Evolutionary conservation across 2,329 filamentous ascomycete species (phyloP), one percentile per base, ranked within the genome.

Genomic region (Pseudogymnoascus sp.): DNA sequence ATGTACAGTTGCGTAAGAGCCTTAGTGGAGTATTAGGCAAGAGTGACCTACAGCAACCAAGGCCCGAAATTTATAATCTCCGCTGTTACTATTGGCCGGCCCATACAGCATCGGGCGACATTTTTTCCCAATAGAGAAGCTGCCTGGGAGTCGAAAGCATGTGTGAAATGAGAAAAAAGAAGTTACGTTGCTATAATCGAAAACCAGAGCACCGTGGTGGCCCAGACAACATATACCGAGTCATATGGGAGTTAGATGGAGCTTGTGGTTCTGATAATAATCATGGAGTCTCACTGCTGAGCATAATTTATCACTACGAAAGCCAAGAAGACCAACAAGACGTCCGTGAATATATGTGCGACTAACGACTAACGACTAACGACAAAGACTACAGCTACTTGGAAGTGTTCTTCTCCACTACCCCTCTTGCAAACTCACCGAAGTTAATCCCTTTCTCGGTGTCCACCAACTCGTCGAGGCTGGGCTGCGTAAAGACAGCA

Each of bases 401-500:
- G 6, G 70, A 68, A 25, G 72, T 73, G 64, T 74, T 74, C 67
- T 73, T 73, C 65, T 69, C 72, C 12, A 74, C 72, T 18, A 74
- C 68, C 1, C 73, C 72, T 56, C 72, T 70, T 28, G 89, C 89
- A 79, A 93, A 91, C 70, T 89, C 84, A 21, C 89, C 90, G 81
- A 93, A 93, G 40, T 84, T 89, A 63, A 86, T 80, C 38, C 84
- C 82, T 69, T 85, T 81, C 72, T 83, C 79, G 64, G 84, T 81
- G 71, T 93, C 90, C 12, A 93, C 88, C 76, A 86, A 83, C 69
- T 93, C 90, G 69, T 84, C 89, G 65, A 97, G 76, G 78, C 97
- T 96, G 23, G 95, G 95, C 82, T 99, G 95, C 64, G 93, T 99
- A 73, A 97, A 99, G 8, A 97, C 92, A 0, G 95, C 95, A 68